Base-by-base conservation (phyloP, 2,329 filamentous ascomycete species). In the Neophaeococcomyces mojaviensis region DNA sequence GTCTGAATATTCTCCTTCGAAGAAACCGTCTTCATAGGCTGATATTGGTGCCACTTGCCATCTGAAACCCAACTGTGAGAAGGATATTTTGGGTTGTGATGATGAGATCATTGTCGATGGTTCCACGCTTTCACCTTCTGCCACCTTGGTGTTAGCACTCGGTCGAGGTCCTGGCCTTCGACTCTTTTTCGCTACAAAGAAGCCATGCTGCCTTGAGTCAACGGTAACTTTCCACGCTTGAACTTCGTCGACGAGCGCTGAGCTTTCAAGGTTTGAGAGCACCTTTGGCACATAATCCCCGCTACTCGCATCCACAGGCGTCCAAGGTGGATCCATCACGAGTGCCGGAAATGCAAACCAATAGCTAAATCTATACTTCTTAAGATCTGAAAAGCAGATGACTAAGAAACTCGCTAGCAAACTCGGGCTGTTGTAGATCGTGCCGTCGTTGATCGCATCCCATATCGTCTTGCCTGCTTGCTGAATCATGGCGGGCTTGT, bases 321-420 rank as follows among this genome's bases (percentile, higher is more conserved):
- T 82, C 92, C 92, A 98, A 22, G 76, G 72, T 1, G 88, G 87
- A 45, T 90, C 83, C 3, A 90, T 94, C 62, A 94, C 89, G 36
- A 98, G 74, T 13, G 90, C 88, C 1, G 92, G 92, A 60, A 94
- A 98, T 4, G 85, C 90, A 65, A 97, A 97, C 81, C 94, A 94
- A 68, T 97, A 97, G n/a, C 84, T 88, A 63, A 97, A 96, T 52
- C 83, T 87, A 69, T 97, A 97, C 62, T 94, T 96, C 66, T 98
- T 98, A 28, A 98, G 76, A 61, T 98, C 90, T 51, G 92, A 90
- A 63, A 87, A 98, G 13, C 88, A 95, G 37, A 97, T 79, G 48
- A 94, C 81, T 20, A 86, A 77, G 64, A 96, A 97, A 5, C 87
- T 92, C 3, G 88, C 82, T 15, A 98, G 79, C 2, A 97, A 76